A percentile compares a stretch with the other conserved stretches of the same genome.
These are phyloP conservation scores for Boletus insuetus DNA, from an alignment of 768 basidiomycete species.

Conservation along the genomic window DNA sequence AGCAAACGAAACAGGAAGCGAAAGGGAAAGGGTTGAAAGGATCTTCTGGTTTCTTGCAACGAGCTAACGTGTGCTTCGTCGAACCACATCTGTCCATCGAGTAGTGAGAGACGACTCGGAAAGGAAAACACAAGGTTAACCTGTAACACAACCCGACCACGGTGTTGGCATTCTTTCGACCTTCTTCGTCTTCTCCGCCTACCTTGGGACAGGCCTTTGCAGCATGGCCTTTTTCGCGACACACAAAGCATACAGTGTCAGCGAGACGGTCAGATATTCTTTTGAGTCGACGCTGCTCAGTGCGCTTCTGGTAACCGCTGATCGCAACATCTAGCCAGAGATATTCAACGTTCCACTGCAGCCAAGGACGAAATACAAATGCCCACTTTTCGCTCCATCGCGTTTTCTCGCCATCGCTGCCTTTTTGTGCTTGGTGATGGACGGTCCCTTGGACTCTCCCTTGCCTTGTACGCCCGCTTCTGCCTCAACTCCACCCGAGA, in stretches of 20 bases:
- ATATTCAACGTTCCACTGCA: constrained; percentile 13
- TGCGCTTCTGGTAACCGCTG: constrained; percentile 27
- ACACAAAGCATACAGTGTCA: constrained; percentile 79
- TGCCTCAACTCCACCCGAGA: constrained; percentile 9
- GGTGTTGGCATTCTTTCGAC: constrained; percentile 23
- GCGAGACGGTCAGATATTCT: constrained; percentile 57
- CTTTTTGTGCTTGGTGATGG: constrained; percentile 22
- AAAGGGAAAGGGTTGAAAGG: constrained; percentile 71
- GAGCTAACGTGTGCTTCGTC: constrained; percentile 70
- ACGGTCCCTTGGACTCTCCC: constrained; percentile 6
- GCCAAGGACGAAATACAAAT: background rate
- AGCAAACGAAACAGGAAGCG: constrained; percentile 92
- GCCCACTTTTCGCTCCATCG: constrained; percentile 24
- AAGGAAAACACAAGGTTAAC: constrained; percentile 36
- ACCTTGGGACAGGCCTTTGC: constrained; percentile 75
- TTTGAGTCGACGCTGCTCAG: constrained; percentile 63
- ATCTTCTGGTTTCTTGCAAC: constrained; percentile 66
- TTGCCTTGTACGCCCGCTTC: constrained; percentile 18
- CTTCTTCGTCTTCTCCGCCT: constrained; percentile 19
- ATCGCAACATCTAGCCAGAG: constrained; percentile 25
- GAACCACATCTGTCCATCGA: constrained; percentile 69
- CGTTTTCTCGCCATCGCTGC: constrained; percentile 30
- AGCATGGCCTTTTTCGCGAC: constrained; percentile 78
- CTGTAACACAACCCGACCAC: constrained; percentile 67
- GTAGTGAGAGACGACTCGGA: background rate